Evolutionary conservation across 768 basidiomycete species (phyloP).

Genomic region (Lentinula aciculospora): DNA sequence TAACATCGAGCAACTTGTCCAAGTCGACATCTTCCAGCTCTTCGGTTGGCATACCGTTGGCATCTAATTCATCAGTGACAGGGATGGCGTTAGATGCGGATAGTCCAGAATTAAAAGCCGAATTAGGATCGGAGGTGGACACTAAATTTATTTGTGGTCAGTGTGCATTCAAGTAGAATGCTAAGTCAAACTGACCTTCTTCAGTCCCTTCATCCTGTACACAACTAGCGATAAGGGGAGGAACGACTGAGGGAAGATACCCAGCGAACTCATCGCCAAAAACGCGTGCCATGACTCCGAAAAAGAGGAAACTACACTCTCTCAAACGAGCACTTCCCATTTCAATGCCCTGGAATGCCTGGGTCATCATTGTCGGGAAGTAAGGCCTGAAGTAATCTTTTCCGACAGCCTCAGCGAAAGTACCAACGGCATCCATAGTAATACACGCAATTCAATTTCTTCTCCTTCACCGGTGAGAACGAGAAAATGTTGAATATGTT

Average conservation of each 20-base stretch:
- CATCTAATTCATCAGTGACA: constrained; percentile 45
- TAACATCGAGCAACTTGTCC: constrained; percentile 87
- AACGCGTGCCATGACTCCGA: constrained; percentile 96
- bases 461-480: constrained; percentile 82
- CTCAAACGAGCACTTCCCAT: constrained; percentile 82
- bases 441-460: constrained; percentile 90
- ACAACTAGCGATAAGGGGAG: constrained; percentile 77
- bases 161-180: not conserved
- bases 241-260: constrained; percentile 83
- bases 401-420: constrained; percentile 96
- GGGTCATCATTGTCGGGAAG: constrained; percentile 94
- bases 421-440: constrained; percentile 98
- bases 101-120: constrained; percentile 67
- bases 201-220: constrained; percentile 81
- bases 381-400: constrained; percentile 91
- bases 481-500: constrained; percentile 84
- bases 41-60: constrained; percentile 49
- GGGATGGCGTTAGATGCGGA: constrained; percentile 68
- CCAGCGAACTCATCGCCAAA: constrained; percentile 91
- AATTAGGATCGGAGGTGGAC: constrained; percentile 46
- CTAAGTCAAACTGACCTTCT: constrained; percentile 33
- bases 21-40: constrained; percentile 78
- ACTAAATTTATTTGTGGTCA: constrained; percentile 25
- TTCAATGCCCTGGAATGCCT: constrained; percentile 85
- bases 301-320: constrained; percentile 97